Conservation (phyloP, 306 rosid genomes). For the Acacia melanoxylon region DNA sequence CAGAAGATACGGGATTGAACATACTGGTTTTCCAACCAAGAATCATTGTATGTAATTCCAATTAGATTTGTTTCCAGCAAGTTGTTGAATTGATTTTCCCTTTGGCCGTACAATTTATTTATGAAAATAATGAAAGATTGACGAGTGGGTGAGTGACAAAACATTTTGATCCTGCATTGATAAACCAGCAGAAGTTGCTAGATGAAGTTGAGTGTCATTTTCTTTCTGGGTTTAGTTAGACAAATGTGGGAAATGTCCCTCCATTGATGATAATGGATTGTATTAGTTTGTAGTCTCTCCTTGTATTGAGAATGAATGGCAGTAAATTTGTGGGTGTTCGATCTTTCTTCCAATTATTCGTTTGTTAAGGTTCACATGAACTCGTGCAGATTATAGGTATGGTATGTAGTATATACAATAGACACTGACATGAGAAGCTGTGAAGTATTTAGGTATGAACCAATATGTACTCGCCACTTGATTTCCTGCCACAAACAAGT, state of each 20-base stretch:
- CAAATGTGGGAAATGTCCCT: background rate
- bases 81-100: constrained; percentile 20
- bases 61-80: constrained; percentile 17
- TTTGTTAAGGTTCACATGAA: background rate
- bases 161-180: background rate
- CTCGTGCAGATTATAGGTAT: background rate
- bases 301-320: background rate
- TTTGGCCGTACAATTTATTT: background rate
- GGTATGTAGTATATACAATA: background rate
- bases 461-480: background rate
- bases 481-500: background rate
- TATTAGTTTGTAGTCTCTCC: background rate
- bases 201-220: background rate
- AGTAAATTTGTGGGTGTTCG: constrained; percentile 5
- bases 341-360: background rate
- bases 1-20: constrained; percentile 57
- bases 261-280: background rate
- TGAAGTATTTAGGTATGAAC: background rate
- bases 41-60: background rate
- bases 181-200: constrained; percentile 23
- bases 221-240: background rate
- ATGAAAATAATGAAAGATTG: constrained; percentile 26
- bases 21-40: constrained; percentile 12
- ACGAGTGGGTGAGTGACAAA: constrained; percentile 11
- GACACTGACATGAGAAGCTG: background rate